These are phyloP conservation scores for Annulohypoxylon moriforme DNA, from an alignment of 495 filamentous ascomycete species.

Conservation along the genomic window DNA sequence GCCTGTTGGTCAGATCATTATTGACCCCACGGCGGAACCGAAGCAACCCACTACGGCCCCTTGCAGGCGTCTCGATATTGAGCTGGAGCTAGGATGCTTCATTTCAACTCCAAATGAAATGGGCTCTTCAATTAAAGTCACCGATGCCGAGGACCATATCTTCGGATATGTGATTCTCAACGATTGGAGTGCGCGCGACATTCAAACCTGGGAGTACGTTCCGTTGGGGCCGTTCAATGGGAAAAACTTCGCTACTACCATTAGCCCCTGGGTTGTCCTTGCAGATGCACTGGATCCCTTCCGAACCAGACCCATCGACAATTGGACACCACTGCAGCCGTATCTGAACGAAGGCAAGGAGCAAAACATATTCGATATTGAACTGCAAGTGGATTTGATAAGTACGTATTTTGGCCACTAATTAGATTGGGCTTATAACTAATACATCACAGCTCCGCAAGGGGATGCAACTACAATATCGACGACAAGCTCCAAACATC, in stretches of 20 bases:
- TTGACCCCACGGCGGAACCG: conserved; percentile 69
- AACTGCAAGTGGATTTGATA: conserved; percentile 77
- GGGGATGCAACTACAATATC: conserved; percentile 74
- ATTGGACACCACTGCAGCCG: conserved; percentile 70
- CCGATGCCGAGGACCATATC: conserved; percentile 75
- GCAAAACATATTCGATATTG: conserved; percentile 77
- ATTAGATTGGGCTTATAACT: not conserved
- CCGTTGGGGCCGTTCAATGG: conserved; percentile 88
- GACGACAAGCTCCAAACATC: conserved; percentile 72
- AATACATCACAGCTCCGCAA: conserved; percentile 59
- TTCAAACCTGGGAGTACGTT: conserved; percentile 91
- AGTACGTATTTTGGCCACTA: conserved; percentile 56
- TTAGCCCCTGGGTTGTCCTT: conserved; percentile 90
- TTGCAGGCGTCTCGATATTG: conserved; percentile 79
- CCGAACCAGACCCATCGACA: conserved; percentile 65
- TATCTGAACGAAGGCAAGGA: conserved; percentile 75
- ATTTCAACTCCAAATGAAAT: conserved; percentile 74
- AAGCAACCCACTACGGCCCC: conserved; percentile 70
- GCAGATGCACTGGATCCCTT: conserved; percentile 84
- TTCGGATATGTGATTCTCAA: conserved; percentile 94
- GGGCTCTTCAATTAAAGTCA: conserved; percentile 70
- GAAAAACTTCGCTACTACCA: conserved; percentile 93
- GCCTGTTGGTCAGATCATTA: conserved; percentile 84
- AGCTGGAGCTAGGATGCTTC: conserved; percentile 89
- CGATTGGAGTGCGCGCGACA: conserved; percentile 93